Base-by-base conservation (phyloP, 2,329 filamentous ascomycete species). In the Hypomyces perniciosus region DNA sequence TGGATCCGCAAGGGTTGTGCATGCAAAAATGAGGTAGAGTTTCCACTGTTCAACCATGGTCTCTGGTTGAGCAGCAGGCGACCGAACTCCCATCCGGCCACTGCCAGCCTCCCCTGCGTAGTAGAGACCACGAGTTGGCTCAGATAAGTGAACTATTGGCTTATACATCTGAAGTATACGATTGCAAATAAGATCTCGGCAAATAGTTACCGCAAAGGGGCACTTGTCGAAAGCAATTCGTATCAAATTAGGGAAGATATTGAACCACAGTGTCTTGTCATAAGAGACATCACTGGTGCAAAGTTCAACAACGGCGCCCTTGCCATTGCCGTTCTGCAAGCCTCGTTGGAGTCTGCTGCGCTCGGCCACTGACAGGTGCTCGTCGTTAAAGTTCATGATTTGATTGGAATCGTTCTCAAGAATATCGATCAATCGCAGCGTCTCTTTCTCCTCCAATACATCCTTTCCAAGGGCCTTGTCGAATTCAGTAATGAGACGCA, bases 41-140 rank as follows among this genome's bases (percentile, higher is more conserved):
- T 96, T 97, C 92, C 92, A 99, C 65, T 99, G 93, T 68, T 97
- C 95, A 52, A 99, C 83, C 51, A 96, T 77, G 26, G 95, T 83
- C 60, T 95, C 90, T 0, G 91, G 88, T 13, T 90, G 86, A 1
- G 86, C 85, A 3, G 83, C 85, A 52, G 79, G 83, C 53, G 78
- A 80, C 63, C 82, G 75, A 58, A 68, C 71, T 1, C 71, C 67
- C 26, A 73, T 65, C 26, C 78, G 73, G 29, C 72, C 76, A 62
- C 77, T 84, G 29, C 75, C 74, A 5, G 44, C 45, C 6, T 78
- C 72, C 44, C 84, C 80, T 13, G 79, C 83, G 56, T 86, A 81
- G 59, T 84, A 79, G 10, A 81, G 72, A 12, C 84, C 84, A 52
- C 84, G 75, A 4, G 80, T 77, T 13, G 80, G 84, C 59, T 96